These are phyloP conservation scores for Penicillium maclennaniae DNA, from an alignment of 495 filamentous ascomycete species.

Conservation along the genomic window DNA sequence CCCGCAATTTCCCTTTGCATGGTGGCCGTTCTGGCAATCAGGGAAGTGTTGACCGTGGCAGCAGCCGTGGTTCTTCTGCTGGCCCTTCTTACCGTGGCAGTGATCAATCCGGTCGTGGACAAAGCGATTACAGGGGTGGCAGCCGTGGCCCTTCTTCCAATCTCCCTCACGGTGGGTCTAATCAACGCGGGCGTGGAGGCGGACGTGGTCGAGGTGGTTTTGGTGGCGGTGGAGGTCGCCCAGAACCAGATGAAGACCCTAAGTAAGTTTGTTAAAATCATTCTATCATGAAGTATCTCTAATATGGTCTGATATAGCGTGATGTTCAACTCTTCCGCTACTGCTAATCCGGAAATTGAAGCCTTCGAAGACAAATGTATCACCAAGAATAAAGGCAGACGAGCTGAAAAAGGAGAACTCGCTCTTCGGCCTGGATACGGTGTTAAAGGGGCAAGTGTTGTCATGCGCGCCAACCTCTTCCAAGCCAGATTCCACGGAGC, in stretches of 20 bases:
- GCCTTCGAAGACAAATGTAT: constrained; percentile 7
- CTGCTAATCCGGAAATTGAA: not conserved
- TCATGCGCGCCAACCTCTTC: constrained; percentile 48
- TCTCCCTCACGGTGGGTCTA: not conserved
- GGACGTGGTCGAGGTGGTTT: too few relatives aligned
- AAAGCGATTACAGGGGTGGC: not conserved
- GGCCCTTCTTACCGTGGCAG: not conserved
- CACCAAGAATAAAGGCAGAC: not conserved
- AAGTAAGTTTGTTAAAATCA: constrained; percentile 5
- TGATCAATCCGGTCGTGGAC: not conserved
- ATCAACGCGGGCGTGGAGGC: not conserved
- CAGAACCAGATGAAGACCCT: not conserved
- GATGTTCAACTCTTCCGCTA: not conserved
- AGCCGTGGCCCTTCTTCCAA: not conserved
- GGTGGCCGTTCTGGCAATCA: not conserved
- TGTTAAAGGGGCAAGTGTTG: constrained; percentile 28
- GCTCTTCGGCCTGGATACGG: constrained; percentile 44
- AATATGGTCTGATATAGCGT: constrained; percentile 1
- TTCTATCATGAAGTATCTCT: not conserved
- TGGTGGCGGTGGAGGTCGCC: not conserved
- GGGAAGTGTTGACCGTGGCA: too few relatives aligned
- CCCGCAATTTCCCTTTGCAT: not conserved
- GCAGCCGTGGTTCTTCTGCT: too few relatives aligned
- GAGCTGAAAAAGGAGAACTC: not conserved
- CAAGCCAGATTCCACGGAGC: constrained; percentile 15